These are phyloP conservation scores for Neurospora sp. DNA, from an alignment of 495 filamentous ascomycete genomes.

Conservation along the genomic window DNA sequence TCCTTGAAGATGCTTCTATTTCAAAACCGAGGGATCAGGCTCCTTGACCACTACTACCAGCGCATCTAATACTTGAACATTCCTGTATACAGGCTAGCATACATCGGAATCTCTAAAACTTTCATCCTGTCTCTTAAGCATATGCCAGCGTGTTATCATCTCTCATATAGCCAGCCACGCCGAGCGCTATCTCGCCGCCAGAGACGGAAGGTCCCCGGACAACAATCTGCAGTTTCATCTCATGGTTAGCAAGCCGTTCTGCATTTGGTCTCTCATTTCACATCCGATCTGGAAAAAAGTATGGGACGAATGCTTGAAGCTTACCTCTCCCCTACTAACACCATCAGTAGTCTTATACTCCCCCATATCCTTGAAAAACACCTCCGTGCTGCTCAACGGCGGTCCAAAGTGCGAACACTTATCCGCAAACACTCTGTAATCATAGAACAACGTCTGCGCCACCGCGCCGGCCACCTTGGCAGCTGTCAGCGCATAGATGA, in stretches of 20 bases:
- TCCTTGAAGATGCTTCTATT: neutral
- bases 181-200: constrained; percentile 48
- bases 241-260: neutral
- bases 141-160: constrained; percentile 47
- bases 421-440: constrained; percentile 60
- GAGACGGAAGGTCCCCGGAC: constrained; percentile 61
- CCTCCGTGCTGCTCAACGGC: constrained; percentile 69
- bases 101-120: neutral
- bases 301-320: neutral
- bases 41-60: neutral
- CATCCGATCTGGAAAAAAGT: neutral
- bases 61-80: neutral
- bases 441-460: constrained; percentile 72
- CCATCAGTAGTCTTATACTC: constrained; percentile 50
- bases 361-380: constrained; percentile 54
- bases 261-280: neutral
- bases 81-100: neutral
- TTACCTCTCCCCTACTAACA: constrained; percentile 52
- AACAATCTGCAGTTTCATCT: constrained; percentile 35
- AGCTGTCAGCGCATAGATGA: constrained; percentile 79
- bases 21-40: neutral
- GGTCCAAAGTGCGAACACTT: constrained; percentile 67
- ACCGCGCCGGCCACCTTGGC: constrained; percentile 76
- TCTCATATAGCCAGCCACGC: constrained; percentile 44
- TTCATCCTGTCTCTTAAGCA: constrained; percentile 6